Conservation (phyloP, 768 basidiomycete species). For the Mycena leptocephala region DNA sequence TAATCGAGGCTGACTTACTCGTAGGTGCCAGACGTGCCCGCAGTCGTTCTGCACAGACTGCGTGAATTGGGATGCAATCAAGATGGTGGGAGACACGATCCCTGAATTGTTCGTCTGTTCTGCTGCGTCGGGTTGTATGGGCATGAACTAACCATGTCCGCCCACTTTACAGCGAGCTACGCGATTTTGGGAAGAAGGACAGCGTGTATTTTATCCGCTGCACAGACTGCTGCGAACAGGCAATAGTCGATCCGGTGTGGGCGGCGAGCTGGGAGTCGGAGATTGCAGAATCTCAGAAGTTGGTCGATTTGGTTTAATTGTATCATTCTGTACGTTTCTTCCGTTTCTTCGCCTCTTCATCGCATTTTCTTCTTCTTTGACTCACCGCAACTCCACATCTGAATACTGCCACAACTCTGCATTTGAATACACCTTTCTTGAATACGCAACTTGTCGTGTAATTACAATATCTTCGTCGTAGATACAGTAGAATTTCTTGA, state of each 20-base stretch:
- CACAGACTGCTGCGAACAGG: conserved; percentile 55
- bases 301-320: conserved; percentile 18
- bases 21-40: conserved; percentile 73
- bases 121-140: neutral
- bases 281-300: conserved; percentile 17
- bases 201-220: conserved; percentile 68
- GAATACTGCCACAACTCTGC: neutral
- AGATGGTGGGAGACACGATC: conserved; percentile 67
- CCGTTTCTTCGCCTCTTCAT: neutral
- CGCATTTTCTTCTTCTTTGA: neutral
- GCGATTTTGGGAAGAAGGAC: conserved; percentile 54
- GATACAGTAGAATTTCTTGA: neutral
- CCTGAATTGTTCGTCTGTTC: conserved; percentile 68
- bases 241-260: conserved; percentile 13
- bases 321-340: neutral
- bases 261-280: conserved; percentile 19
- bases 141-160: neutral
- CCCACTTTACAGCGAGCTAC: conserved; percentile 52
- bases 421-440: too few species aligned
- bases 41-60: conserved; percentile 77
- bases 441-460: neutral
- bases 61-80: conserved; percentile 64
- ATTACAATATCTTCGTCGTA: neutral
- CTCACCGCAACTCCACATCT: neutral
- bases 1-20: neutral